Base-by-base conservation (phyloP, 305 asterid species). In the Rubia tinctorum region DNA sequence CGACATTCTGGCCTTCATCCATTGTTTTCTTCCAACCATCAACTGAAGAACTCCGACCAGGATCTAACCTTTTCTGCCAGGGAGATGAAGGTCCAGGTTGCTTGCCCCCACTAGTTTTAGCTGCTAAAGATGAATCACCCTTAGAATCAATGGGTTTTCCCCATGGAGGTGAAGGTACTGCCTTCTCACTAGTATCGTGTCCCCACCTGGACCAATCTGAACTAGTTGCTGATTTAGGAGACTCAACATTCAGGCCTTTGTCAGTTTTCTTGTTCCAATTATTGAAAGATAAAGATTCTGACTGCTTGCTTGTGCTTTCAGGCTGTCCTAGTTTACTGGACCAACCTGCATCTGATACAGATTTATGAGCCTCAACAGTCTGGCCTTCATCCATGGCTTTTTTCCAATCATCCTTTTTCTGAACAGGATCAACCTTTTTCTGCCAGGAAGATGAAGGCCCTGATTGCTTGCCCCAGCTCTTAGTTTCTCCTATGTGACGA, bases 391-490 rank as follows among this genome's bases (percentile, higher is more conserved):
- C 77, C 23, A 53, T 61, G 51, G 20, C 53, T 64, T 69, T 53
- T 11, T 61, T 22, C 69, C 71, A 74, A 23, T 42, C 59, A 18
- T 17, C 47, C n/a, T 10, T 18, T 17, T 49, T 42, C 40, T 10
- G 42, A 1, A 5, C 43, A 15, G 55, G 25, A 73, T 51, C 82
- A 34, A 18, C 70, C 84, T 79, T 85, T 69, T 72, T 71, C 12
- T 79, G 88, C 97, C 92, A 78, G 12, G 81, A 43, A 71, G 82
- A 80, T 67, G 73, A 63, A 37, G 82, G 68, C 49, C 70, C 80
- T 37, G 77, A 60, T 64, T 74, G 76, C 59, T 79, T 79, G 60
- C 69, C 49, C 23, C 56, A 17, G 10, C 53, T 10, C 64, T 23
- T 20, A 34, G 73, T 25, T 40, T 56, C 73, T 37, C 37, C 49